These are phyloP conservation scores for Cadophora sp. DNA, from an alignment of 2,329 filamentous ascomycete genomes.

Conservation along the genomic window DNA sequence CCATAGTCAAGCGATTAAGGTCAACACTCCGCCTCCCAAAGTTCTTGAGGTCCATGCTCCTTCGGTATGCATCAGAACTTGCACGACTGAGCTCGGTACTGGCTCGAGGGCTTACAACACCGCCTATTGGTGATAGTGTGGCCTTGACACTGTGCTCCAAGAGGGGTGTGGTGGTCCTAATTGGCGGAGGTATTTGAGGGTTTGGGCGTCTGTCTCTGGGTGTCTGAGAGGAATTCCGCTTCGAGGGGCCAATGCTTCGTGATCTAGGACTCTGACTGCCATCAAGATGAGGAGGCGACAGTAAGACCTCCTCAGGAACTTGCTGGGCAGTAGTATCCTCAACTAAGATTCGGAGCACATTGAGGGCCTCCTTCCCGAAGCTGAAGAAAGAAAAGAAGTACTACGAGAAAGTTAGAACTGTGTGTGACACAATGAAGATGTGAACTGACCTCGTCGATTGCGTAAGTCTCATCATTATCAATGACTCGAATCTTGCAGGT, in stretches of 20 bases:
- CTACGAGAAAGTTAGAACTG: slow-evolving; percentile 51
- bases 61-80: slow-evolving; percentile 61
- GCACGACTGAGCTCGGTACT: slow-evolving; percentile 59
- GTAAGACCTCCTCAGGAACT: slow-evolving; percentile 42
- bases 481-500: slow-evolving; percentile 93
- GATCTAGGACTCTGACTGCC: slow-evolving; percentile 34
- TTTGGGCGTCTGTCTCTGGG: slow-evolving; percentile 27
- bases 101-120: slow-evolving; percentile 56
- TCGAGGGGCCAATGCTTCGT: slow-evolving; percentile 29
- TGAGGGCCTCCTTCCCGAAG: slow-evolving; percentile 82
- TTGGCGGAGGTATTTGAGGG: slow-evolving; percentile 27
- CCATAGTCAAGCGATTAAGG: slow-evolving; percentile 50
- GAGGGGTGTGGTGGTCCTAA: slow-evolving; percentile 36
- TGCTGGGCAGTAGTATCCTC: slow-evolving; percentile 44
- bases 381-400: slow-evolving; percentile 98
- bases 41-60: slow-evolving; percentile 55
- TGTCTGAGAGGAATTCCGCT: slow-evolving; percentile 35
- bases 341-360: slow-evolving; percentile 63
- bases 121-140: slow-evolving; percentile 60
- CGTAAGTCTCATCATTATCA: slow-evolving; percentile 92
- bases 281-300: slow-evolving; percentile 28
- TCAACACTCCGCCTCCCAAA: slow-evolving; percentile 57
- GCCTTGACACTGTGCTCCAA: slow-evolving; percentile 65
- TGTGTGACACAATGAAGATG: slow-evolving; percentile 4
- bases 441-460: slow-evolving; percentile 81